A percentile compares a stretch with the other conserved stretches of the same genome.
Conservation (phyloP, 2,329 filamentous ascomycete species). For the Acrodontium crateriforme region DNA sequence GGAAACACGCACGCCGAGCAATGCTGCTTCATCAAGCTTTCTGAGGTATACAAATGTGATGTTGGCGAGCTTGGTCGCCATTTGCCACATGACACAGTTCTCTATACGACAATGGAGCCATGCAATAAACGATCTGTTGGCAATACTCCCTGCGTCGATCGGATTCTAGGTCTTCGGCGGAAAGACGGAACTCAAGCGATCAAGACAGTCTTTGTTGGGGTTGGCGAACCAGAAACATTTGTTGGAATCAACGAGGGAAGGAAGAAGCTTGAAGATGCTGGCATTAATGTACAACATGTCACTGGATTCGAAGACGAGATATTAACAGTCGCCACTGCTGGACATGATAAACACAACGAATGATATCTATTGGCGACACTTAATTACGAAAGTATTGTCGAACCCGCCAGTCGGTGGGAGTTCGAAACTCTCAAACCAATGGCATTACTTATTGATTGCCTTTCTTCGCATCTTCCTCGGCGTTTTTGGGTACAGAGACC, state of each 20-base stretch:
- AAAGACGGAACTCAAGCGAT: conserved; percentile 43
- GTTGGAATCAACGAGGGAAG: conserved; percentile 69
- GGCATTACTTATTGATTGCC: conserved; percentile 29
- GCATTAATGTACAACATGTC: conserved; percentile 61
- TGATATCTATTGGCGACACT: too few relatives aligned
- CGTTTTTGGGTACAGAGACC: conserved; percentile 39
- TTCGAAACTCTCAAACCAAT: too few relatives aligned
- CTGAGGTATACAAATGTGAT: conserved; percentile 20
- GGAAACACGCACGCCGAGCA: conserved; percentile 97
- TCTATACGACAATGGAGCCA: conserved; percentile 92
- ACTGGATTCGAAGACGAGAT: conserved; percentile 69
- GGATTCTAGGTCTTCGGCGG: conserved; percentile 47
- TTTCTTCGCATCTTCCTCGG: conserved; percentile 36
- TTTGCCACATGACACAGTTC: conserved; percentile 41
- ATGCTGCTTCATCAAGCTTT: conserved; percentile 69
- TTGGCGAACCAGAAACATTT: conserved; percentile 81
- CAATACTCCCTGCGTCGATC: conserved; percentile 63
- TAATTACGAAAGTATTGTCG: too few relatives aligned
- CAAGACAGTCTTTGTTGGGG: conserved; percentile 70
- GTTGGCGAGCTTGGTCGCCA: conserved; percentile 42
- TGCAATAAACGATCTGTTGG: conserved; percentile 62
- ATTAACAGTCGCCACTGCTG: conserved; percentile 65
- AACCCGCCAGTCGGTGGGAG: too few relatives aligned
- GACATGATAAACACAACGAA: too few relatives aligned
- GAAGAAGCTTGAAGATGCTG: conserved; percentile 53